Percentiles rank a stretch among this genome's conserved stretches.
phyloP scores from a whole-genome alignment of 352 stramenopile species.

The Phytophthora citrophthora region DNA sequence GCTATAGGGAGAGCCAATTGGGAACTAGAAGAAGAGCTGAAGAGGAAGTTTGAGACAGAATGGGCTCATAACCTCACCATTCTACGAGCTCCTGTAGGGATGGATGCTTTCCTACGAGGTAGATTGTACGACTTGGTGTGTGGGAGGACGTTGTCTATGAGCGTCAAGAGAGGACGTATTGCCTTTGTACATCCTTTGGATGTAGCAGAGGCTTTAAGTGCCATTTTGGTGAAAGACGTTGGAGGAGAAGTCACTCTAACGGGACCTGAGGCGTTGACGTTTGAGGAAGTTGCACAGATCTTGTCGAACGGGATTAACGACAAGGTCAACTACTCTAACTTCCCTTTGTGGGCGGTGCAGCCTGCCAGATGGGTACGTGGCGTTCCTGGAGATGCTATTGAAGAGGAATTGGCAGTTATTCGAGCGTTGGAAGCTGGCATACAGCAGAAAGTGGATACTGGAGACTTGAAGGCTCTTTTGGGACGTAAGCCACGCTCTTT shows the following conservation, averaged over 20 bases:
- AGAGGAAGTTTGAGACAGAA: conserved; percentile 6
- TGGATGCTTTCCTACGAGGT: conserved; percentile 67
- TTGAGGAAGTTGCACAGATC: conserved; percentile 49
- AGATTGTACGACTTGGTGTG: conserved; percentile 64
- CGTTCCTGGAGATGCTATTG: conserved; percentile 62
- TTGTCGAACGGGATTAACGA: conserved; percentile 51
- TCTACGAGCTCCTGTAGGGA: conserved; percentile 53
- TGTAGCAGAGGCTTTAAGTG: conserved; percentile 53
- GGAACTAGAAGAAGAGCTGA: conserved; percentile 51
- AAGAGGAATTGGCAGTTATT: conserved; percentile 57
- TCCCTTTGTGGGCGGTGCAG: conserved; percentile 78
- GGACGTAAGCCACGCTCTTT: conserved; percentile 47
- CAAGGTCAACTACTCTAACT: conserved; percentile 64
- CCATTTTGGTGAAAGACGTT: conserved; percentile 14
- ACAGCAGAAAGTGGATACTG: conserved; percentile 41
- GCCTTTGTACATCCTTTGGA: conserved; percentile 70
- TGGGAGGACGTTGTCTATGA: conserved; percentile 67
- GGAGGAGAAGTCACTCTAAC: conserved; percentile 40
- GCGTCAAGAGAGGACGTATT: conserved; percentile 60
- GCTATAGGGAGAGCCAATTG: conserved; percentile 49
- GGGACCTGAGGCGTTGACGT: conserved; percentile 65
- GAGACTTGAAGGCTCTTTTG: conserved; percentile 45
- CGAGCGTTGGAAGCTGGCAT: conserved; percentile 52
- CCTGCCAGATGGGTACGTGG: conserved; percentile 76
- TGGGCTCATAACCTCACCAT: conserved; percentile 32